phyloP scores from a whole-genome alignment of 768 basidiomycete genomes.

The Xerocomellus chrysenteron region DNA sequence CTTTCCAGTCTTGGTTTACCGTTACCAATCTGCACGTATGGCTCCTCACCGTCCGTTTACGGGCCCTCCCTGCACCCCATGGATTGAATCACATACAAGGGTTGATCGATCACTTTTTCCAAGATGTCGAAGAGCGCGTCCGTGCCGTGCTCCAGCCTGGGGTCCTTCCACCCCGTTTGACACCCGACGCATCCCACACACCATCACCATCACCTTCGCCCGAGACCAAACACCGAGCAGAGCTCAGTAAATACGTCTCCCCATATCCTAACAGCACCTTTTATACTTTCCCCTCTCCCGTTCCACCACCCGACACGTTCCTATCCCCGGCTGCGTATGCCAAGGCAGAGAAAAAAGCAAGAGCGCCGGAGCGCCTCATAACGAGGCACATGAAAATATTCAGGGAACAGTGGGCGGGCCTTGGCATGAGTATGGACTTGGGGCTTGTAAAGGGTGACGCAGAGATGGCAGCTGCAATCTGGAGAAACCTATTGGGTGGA shows the following conservation, averaged over 20 bases:
- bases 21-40: conserved; percentile 91
- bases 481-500: conserved; percentile 89
- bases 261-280: conserved; percentile 24
- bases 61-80: conserved; percentile 69
- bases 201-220: background rate
- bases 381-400: conserved; percentile 88
- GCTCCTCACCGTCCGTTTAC: conserved; percentile 85
- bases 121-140: conserved; percentile 89
- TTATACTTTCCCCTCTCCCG: conserved; percentile 28
- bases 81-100: conserved; percentile 73
- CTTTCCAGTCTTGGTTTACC: conserved; percentile 97
- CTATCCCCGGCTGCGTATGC: conserved; percentile 27
- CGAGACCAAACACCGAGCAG: conserved; percentile 16
- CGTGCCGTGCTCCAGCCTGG: conserved; percentile 73
- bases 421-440: conserved; percentile 76
- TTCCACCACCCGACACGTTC: conserved; percentile 26
- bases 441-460: conserved; percentile 73
- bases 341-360: conserved; percentile 35
- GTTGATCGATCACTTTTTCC: conserved; percentile 92
- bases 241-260: conserved; percentile 23
- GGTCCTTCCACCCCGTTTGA: conserved; percentile 25
- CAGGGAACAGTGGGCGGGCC: conserved; percentile 88
- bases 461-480: conserved; percentile 83
- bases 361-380: conserved; percentile 76
- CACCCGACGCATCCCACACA: conserved; percentile 11